These are phyloP conservation scores for Giardia muris DNA, from an alignment of 208 protist genomes.

Conservation along the genomic window DNA sequence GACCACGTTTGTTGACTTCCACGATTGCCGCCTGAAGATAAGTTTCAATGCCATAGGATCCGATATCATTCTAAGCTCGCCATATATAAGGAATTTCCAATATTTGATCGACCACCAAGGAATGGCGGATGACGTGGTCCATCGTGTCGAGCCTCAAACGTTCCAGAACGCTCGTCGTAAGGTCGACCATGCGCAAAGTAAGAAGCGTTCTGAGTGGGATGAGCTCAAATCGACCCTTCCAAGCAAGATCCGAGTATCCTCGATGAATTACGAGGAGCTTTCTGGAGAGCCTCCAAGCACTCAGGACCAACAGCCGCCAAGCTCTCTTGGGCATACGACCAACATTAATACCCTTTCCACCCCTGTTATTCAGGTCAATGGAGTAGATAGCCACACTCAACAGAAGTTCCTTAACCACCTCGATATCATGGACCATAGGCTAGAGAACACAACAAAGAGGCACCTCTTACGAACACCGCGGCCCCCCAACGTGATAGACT, in stretches of 20 bases:
- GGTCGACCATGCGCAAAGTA: neutral
- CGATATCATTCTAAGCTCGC: neutral
- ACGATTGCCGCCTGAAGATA: neutral
- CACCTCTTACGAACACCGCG: no score
- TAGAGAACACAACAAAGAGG: neutral
- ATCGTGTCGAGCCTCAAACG: neutral
- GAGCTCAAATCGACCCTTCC: neutral
- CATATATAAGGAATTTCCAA: neutral
- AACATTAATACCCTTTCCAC: neutral
- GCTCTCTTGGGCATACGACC: neutral
- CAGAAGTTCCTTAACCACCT: neutral
- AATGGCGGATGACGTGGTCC: neutral
- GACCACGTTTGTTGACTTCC: slow-evolving; percentile 6
- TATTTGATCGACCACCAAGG: neutral
- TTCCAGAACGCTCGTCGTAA: neutral
- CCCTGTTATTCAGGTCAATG: neutral
- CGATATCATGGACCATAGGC: neutral
- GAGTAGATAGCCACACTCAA: neutral
- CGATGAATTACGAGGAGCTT: neutral
- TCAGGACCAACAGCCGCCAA: neutral
- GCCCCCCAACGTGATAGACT: no score
- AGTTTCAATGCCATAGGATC: neutral
- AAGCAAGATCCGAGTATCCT: neutral
- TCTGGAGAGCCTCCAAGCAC: neutral
- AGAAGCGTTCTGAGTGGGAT: neutral